phyloP scores from a whole-genome alignment of 2,329 filamentous ascomycete genomes.

The Chrysosporium queenslandicum region DNA sequence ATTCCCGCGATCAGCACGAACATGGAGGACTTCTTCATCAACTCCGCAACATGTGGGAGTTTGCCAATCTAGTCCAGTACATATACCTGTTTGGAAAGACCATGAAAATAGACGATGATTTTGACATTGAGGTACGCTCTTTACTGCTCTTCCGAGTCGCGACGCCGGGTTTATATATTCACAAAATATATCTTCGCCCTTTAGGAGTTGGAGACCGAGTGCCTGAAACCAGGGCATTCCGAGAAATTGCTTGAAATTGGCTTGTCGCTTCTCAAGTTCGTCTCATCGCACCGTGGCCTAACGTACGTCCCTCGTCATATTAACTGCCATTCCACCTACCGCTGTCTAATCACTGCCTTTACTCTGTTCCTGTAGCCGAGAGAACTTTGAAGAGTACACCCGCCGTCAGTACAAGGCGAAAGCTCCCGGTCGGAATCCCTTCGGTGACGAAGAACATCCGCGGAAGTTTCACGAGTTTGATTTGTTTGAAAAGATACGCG shows the following conservation, averaged over 20 bases:
- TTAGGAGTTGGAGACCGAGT: conserved; percentile 82
- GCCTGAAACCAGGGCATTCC: conserved; percentile 64
- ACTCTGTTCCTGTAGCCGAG: conserved; percentile 47
- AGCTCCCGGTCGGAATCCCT: conserved; percentile 67
- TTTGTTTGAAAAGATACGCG: conserved; percentile 62
- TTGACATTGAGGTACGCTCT: conserved; percentile 75
- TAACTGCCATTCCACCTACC: not conserved
- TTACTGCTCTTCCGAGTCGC: not conserved
- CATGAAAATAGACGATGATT: conserved; percentile 78
- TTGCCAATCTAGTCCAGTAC: conserved; percentile 88
- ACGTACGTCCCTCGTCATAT: conserved; percentile 53
- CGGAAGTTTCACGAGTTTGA: conserved; percentile 71
- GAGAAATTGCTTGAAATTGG: conserved; percentile 69
- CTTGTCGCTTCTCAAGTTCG: conserved; percentile 76
- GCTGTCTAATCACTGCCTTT: not conserved
- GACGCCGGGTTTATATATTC: not conserved
- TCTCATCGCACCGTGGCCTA: conserved; percentile 85
- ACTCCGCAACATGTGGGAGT: conserved; percentile 89
- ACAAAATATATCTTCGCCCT: not conserved
- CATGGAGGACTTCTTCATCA: conserved; percentile 46
- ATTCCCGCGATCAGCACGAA: conserved; percentile 24
- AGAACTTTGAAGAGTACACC: conserved; percentile 88
- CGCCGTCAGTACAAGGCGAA: conserved; percentile 80
- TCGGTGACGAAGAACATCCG: conserved; percentile 64
- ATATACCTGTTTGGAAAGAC: conserved; percentile 81